Evolutionary conservation across 768 basidiomycete species (phyloP).

Genomic region (Mycena epipterygia): DNA sequence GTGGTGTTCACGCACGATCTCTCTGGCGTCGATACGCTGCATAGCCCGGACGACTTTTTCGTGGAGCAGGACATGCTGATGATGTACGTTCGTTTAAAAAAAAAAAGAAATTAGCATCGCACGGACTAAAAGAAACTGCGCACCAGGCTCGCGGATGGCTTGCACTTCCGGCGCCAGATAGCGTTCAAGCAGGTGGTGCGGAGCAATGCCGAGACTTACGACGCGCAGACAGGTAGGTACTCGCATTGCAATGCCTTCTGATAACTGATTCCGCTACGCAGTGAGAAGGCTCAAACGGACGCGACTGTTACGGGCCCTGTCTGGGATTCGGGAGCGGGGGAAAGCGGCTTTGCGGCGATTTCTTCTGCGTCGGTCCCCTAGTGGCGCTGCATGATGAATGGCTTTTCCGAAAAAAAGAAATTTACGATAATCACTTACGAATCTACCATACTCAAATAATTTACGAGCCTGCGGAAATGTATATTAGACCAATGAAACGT

Average conservation of each 20-base stretch:
- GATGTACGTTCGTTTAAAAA: background rate
- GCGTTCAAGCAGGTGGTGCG: background rate
- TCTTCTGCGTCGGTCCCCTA: background rate
- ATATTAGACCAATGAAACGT: no score
- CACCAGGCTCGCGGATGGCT: background rate
- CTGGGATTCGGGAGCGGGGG: background rate
- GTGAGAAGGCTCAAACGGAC: background rate
- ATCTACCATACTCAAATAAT: no score
- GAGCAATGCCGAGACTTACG: background rate
- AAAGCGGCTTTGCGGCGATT: background rate
- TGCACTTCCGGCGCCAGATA: background rate
- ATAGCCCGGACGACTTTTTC: background rate
- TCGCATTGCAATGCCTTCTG: background rate
- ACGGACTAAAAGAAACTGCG: no score
- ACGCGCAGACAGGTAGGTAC: background rate
- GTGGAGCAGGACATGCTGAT: background rate
- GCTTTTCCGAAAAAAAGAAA: background rate
- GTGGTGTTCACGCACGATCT: constrained; percentile 1
- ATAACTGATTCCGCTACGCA: background rate
- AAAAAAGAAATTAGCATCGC: background rate
- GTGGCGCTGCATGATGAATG: background rate
- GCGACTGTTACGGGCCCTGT: background rate
- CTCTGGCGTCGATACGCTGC: background rate
- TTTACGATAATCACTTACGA: no score
- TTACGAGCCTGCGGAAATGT: no score